Evolutionary conservation across 164 flowering plant species (phyloP).

Genomic region (Vitis rupestris): DNA sequence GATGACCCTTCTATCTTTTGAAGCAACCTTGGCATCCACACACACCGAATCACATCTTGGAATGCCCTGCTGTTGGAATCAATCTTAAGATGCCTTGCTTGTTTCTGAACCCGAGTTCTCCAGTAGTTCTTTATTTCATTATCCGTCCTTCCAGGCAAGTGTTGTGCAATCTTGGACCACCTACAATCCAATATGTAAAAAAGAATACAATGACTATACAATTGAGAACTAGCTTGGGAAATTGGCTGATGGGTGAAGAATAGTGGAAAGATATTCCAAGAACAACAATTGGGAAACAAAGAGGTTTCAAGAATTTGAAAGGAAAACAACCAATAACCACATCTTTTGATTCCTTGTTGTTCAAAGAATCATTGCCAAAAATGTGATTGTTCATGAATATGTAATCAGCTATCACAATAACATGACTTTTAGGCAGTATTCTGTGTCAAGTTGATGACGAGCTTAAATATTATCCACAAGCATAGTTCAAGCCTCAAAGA

Average conservation of each 20-base stretch:
- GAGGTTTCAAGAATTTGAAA: too few species aligned
- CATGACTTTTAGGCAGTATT: neutral
- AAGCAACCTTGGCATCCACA: constrained; percentile 69
- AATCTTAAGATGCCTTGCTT: constrained; percentile 62
- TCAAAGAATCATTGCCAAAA: too few species aligned
- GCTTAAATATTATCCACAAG: neutral
- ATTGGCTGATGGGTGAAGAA: too few species aligned
- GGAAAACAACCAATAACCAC: too few species aligned
- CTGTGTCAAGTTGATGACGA: neutral
- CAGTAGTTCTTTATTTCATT: constrained; percentile 91
- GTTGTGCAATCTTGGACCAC: constrained; percentile 89
- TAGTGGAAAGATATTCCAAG: too few species aligned
- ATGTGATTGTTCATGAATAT: neutral
- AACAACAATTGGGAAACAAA: too few species aligned
- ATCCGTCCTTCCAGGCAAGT: constrained; percentile 88
- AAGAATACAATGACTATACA: neutral
- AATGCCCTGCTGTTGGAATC: constrained; percentile 57
- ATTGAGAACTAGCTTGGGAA: too few species aligned
- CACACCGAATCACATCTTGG: constrained; percentile 40
- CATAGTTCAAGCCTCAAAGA: neutral
- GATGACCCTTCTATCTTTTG: constrained; percentile 46
- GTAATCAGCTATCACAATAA: neutral
- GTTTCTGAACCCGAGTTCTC: constrained; percentile 84
- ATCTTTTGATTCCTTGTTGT: too few species aligned
- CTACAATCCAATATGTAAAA: constrained; percentile 23